Base-by-base conservation (phyloP, 2,329 filamentous ascomycete species). In the Epicoccum sorghinum region DNA sequence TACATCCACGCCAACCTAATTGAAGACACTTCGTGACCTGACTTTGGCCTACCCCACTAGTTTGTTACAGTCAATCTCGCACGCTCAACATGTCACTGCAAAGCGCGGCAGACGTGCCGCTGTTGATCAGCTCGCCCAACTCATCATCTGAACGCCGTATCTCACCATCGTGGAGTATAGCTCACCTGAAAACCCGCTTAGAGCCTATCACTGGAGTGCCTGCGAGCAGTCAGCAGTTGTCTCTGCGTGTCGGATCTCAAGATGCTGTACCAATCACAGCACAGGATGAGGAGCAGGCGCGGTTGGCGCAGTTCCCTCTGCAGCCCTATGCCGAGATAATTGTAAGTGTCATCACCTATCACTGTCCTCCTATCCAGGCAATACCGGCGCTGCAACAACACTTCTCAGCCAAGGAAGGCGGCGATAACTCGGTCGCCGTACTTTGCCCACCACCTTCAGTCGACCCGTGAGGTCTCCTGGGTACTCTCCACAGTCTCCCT, bases 131-230 rank as follows among this genome's bases (percentile, higher is more conserved):
- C 57, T 93, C 90, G 46, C 87, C 91, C 57, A 90, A 89, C 75
- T 83, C 89, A 42, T 85, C 88, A 43, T 93, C 91, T 46, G 95
- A 99, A 78, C 89, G 93, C 58, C 90, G 95, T 64, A 87, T 98
- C 73, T 93, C 91, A 24, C 93, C 93, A 12, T 89, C 93, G 64
- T 99, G 95, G 95, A 89, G 88, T 58, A 89, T 99, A 70, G 82
- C 83, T 50, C 87, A 91, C 67, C 83, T 98, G 67, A 96, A 93
- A 79, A 78, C 82, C 47, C 96, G 95, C 75, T 86, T 99, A 46
- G 93, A 98, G 77, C 89, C 91, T 58, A 88, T 98, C 77, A 98
- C 93, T 2, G 95, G 95, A 58, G 87, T 98, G 33, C 93, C 95
- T 13, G 90, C 93, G 9, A 83, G 83, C 27, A 86, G 83, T 56